Base-by-base conservation (phyloP, 768 basidiomycete species). In the Collybiopsis confluens region DNA sequence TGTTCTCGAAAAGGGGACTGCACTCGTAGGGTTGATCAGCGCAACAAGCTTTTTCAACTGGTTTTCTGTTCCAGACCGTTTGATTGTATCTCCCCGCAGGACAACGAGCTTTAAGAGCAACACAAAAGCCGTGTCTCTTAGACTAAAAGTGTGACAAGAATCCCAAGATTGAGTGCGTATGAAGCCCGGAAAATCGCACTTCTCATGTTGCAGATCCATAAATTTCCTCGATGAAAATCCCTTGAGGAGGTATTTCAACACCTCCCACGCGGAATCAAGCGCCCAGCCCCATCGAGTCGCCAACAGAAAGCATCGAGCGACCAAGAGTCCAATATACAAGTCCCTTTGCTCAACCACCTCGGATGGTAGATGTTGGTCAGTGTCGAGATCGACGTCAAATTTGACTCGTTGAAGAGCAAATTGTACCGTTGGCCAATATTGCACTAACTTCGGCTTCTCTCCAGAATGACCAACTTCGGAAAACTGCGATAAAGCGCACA, bases 401-500 rank as follows among this genome's bases (percentile, higher is more conserved):
- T 72, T 61, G 18, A 88, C 81, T 1, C 11, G 23, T 35, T 44
- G 35, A 15, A 53, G 43, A 28, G 28, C 43, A 36, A 44, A 36
- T 8, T 23, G 18, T 13, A 53, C 43, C 20, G 26, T 45, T 20
- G 42, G 42, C 52, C 52, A 53, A 30, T 24, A 9, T 20, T 40
- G 24, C 11, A 38, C 24, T 3, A 52, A 3, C 24, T 67, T 68
- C 13, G 69, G 59, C 11, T 58, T 61, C 7, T 61, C 56, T 9
- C 67, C 67, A 9, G 66, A 63, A 70, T 73, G 70, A n/a, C 74
- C 74, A 55, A 70, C 65, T 5, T 72, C 62, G 1, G 86, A 86
- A 70, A 96, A 90, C 61, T 94, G 93, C 0, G 90, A 89, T 11
- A 95, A 67, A 1, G 85, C 79, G 55, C 82, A 88, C 1, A 95